These are phyloP conservation scores for Leucosporidium creatinivorum DNA, from an alignment of 768 basidiomycete species.

Conservation along the genomic window DNA sequence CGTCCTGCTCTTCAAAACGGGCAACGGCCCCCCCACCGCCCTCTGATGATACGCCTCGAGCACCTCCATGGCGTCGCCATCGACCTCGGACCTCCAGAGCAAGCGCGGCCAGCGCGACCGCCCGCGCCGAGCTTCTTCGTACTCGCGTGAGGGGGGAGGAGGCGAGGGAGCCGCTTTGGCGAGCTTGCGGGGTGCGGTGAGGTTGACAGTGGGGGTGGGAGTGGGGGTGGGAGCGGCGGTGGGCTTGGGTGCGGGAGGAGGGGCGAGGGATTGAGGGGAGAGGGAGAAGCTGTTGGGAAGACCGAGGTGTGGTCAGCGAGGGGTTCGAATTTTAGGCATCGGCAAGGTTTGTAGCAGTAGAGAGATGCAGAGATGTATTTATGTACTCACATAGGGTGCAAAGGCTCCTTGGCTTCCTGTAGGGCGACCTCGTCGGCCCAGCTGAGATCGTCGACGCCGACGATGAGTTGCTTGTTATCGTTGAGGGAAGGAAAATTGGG, in stretches of 20 bases:
- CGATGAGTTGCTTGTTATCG: too few relatives aligned
- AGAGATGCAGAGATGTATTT: too few relatives aligned
- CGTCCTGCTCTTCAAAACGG: conserved; percentile 2
- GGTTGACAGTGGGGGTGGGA: neutral
- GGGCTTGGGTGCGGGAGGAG: neutral
- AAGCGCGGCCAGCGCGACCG: conserved; percentile 29
- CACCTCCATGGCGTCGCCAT: conserved; percentile 17
- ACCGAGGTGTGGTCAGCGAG: too few relatives aligned
- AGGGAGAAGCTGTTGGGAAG: neutral
- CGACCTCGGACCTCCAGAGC: conserved; percentile 29
- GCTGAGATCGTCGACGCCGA: too few relatives aligned
- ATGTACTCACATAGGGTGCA: too few relatives aligned
- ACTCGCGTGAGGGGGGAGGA: neutral
- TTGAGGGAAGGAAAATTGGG: too few relatives aligned
- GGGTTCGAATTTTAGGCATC: too few relatives aligned
- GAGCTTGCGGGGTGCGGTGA: neutral
- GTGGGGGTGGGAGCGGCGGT: neutral
- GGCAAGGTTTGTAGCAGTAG: too few relatives aligned
- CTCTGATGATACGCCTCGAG: conserved; percentile 24
- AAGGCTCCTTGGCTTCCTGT: too few relatives aligned
- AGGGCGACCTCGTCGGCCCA: too few relatives aligned
- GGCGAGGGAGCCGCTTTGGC: neutral
- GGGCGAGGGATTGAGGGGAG: neutral
- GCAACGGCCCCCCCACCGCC: conserved; percentile 25
- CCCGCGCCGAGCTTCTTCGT: conserved; percentile 14